phyloP scores from a whole-genome alignment of 306 rosid species.

The Echinosophora koreensis region DNA sequence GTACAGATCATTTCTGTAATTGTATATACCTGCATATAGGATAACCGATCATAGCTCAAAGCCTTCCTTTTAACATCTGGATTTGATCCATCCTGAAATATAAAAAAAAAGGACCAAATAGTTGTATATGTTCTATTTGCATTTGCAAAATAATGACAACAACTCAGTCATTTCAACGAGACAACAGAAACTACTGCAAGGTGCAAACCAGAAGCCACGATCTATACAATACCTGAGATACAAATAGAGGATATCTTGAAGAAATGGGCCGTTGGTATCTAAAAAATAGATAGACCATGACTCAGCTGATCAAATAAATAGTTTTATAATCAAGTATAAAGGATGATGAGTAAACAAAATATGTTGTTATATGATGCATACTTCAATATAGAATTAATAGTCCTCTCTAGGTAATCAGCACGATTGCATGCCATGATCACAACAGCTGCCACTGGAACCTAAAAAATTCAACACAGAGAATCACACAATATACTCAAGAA shows the following conservation, averaged over 20 bases:
- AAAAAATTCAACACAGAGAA: conserved; percentile 50
- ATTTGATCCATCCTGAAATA: conserved; percentile 86
- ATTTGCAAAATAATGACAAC: conserved; percentile 40
- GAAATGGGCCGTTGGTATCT: conserved; percentile 84
- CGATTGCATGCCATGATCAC: conserved; percentile 99
- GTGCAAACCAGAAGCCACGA: conserved; percentile 43
- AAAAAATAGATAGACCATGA: conserved; percentile 47
- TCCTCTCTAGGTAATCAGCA: conserved; percentile 94
- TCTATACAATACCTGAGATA: conserved; percentile 81
- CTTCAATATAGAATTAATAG: conserved; percentile 81
- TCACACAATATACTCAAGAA: conserved; percentile 43
- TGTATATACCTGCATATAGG: conserved; percentile 85
- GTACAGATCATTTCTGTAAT: conserved; percentile 33
- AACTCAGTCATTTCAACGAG: conserved; percentile 30
- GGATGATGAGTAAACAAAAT: conserved; percentile 25
- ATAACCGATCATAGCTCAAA: conserved; percentile 77
- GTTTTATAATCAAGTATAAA: conserved; percentile 20
- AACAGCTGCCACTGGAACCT: conserved; percentile 98
- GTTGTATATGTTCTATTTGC: conserved; percentile 34
- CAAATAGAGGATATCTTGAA: conserved; percentile 83
- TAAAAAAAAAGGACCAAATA: conserved; percentile 40
- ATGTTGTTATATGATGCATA: conserved; percentile 51
- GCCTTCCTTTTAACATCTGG: conserved; percentile 79
- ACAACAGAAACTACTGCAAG: conserved; percentile 31
- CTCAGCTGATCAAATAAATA: conserved; percentile 46